phyloP scores from a whole-genome alignment of 2,329 filamentous ascomycete species.

The Alternaria sp. region DNA sequence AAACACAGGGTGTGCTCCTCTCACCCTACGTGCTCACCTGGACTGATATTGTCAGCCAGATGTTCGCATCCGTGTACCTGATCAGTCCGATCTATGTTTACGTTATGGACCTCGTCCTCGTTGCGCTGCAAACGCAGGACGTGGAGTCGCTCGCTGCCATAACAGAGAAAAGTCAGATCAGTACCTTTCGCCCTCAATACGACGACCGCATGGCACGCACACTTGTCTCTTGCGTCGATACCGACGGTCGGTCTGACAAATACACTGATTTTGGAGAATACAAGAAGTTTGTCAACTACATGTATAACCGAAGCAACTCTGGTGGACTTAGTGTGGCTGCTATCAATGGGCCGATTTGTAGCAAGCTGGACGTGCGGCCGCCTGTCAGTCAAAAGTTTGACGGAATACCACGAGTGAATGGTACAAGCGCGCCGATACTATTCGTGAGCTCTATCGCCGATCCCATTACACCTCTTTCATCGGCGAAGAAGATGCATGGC shows the following conservation, averaged over 20 bases:
- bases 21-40: too few species aligned
- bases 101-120: too few species aligned
- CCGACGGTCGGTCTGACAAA: too few species aligned
- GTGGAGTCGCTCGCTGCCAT: not conserved
- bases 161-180: constrained; percentile 11
- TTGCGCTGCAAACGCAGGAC: constrained; percentile 16
- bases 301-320: too few species aligned
- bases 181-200: not conserved
- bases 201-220: not conserved
- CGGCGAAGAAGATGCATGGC: constrained; percentile 42
- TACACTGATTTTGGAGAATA: too few species aligned
- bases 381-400: constrained; percentile 33
- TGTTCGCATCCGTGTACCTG: too few species aligned
- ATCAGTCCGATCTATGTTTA: too few species aligned
- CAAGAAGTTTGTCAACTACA: too few species aligned
- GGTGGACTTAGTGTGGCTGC: too few species aligned
- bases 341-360: constrained; percentile 19
- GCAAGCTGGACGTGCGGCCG: constrained; percentile 19
- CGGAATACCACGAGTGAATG: constrained; percentile 14
- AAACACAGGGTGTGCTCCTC: too few species aligned
- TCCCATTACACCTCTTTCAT: constrained; percentile 62
- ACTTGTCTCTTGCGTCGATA: too few species aligned
- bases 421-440: constrained; percentile 21
- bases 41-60: too few species aligned
- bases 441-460: constrained; percentile 50